Percentiles rank a stretch among this genome's conserved stretches.
These are phyloP conservation scores for Pistacia atlantica DNA, from an alignment of 345 rosid species.

Conservation along the genomic window DNA sequence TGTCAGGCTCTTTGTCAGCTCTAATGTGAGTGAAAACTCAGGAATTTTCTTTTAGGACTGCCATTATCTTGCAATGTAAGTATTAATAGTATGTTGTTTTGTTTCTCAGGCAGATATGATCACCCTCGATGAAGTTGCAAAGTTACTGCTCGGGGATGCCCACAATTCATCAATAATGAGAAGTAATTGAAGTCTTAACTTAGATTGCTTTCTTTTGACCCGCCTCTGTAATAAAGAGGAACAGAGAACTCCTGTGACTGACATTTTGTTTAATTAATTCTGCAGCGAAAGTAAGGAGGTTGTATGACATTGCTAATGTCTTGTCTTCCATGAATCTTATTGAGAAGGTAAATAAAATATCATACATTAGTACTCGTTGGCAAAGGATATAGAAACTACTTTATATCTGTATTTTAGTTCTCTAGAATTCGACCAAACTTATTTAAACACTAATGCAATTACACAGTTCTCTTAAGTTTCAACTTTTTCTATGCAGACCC, in stretches of 20 bases:
- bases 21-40: slow-evolving; percentile 53
- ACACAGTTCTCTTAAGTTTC: slow-evolving; percentile 1
- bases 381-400: not conserved
- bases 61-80: not conserved
- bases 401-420: not conserved
- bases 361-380: not conserved
- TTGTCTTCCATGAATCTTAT: slow-evolving; percentile 84
- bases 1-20: slow-evolving; percentile 81
- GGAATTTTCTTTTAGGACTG: not conserved
- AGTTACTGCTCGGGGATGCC: slow-evolving; percentile 73
- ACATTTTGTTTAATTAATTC: slow-evolving; percentile 2
- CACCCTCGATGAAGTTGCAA: slow-evolving; percentile 87
- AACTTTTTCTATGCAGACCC: slow-evolving; percentile 55
- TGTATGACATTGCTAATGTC: slow-evolving; percentile 88
- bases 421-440: not conserved
- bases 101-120: slow-evolving; percentile 56
- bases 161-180: slow-evolving; percentile 70
- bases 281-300: slow-evolving; percentile 91
- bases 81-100: slow-evolving; percentile 10
- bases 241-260: slow-evolving; percentile 17
- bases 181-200: slow-evolving; percentile 46
- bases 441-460: not conserved
- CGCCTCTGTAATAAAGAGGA: not conserved
- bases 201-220: not conserved
- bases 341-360: slow-evolving; percentile 63